phyloP scores from a whole-genome alignment of 2,329 filamentous ascomycete species.

The Aspergillus neoniger region DNA sequence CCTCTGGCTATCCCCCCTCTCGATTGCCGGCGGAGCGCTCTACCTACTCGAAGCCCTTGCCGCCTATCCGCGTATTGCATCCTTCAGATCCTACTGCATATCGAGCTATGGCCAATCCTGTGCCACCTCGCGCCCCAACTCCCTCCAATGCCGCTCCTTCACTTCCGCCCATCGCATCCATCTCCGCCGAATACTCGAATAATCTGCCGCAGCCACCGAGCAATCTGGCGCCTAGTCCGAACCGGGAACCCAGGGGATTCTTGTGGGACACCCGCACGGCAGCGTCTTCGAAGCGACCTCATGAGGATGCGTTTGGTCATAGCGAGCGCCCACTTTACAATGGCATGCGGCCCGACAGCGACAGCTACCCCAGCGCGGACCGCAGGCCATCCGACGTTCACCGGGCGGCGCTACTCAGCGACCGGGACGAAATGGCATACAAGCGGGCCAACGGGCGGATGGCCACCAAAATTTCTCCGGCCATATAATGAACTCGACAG shows the following conservation, averaged over 20 bases:
- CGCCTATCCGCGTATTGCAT: slow-evolving; percentile 27
- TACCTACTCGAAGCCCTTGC: slow-evolving; percentile 29
- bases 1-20: slow-evolving; percentile 25
- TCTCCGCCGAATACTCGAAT: slow-evolving; percentile 31
- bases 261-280: background rate
- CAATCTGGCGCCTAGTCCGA: slow-evolving; percentile 24
- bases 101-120: slow-evolving; percentile 38
- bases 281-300: slow-evolving; percentile 28
- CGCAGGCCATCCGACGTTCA: slow-evolving; percentile 31
- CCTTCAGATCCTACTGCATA: slow-evolving; percentile 43
- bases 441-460: slow-evolving; percentile 40
- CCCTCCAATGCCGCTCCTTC: slow-evolving; percentile 30
- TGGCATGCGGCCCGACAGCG: slow-evolving; percentile 45
- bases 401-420: slow-evolving; percentile 26
- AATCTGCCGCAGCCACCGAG: slow-evolving; percentile 27
- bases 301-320: slow-evolving; percentile 43
- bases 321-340: slow-evolving; percentile 46
- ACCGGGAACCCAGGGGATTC: slow-evolving; percentile 21
- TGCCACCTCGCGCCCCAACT: slow-evolving; percentile 28
- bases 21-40: slow-evolving; percentile 25
- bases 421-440: slow-evolving; percentile 35
- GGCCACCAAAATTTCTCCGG: slow-evolving; percentile 35
- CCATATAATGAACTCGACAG: slow-evolving; percentile 17
- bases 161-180: slow-evolving; percentile 41
- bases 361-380: slow-evolving; percentile 25